Conservation (phyloP, 305 asterid genomes). For the Solanum chacoense region DNA sequence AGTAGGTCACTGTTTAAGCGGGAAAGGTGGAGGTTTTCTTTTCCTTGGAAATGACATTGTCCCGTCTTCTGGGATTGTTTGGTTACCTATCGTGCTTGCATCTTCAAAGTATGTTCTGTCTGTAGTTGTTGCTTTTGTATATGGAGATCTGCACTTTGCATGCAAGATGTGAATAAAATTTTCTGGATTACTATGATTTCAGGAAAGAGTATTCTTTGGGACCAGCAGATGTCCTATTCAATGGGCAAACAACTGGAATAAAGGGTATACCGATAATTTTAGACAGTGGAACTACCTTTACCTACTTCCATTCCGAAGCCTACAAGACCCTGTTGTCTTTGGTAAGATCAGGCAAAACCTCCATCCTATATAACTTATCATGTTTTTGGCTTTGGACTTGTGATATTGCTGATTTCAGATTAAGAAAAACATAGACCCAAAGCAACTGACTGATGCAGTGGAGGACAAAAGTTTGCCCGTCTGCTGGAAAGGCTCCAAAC, state of each 20-base stretch:
- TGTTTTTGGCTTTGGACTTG: background rate
- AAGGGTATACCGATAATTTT: slow-evolving; percentile 55
- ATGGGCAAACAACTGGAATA: slow-evolving; percentile 41
- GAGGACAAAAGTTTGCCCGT: slow-evolving; percentile 67
- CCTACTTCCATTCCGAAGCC: slow-evolving; percentile 57
- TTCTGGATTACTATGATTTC: slow-evolving; percentile 6
- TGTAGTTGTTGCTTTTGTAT: background rate
- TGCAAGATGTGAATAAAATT: background rate
- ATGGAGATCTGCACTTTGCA: background rate
- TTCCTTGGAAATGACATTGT: slow-evolving; percentile 74
- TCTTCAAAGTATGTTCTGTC: slow-evolving; percentile 34
- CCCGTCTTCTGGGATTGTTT: slow-evolving; percentile 52
- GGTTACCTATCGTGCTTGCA: slow-evolving; percentile 49
- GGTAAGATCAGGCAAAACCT: slow-evolving; percentile 32
- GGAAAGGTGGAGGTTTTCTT: slow-evolving; percentile 75
- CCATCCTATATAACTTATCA: background rate
- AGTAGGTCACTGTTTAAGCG: slow-evolving; percentile 80
- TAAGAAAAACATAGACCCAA: slow-evolving; percentile 33
- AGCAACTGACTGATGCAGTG: slow-evolving; percentile 38
- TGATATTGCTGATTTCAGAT: slow-evolving; percentile 30
- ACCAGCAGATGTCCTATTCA: slow-evolving; percentile 42
- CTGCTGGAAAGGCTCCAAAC: slow-evolving; percentile 80
- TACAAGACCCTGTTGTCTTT: slow-evolving; percentile 42
- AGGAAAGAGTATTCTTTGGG: slow-evolving; percentile 73
- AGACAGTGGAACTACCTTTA: slow-evolving; percentile 94